These are phyloP conservation scores for Xerocomellus intermedius DNA, from an alignment of 768 basidiomycete species.

Conservation along the genomic window DNA sequence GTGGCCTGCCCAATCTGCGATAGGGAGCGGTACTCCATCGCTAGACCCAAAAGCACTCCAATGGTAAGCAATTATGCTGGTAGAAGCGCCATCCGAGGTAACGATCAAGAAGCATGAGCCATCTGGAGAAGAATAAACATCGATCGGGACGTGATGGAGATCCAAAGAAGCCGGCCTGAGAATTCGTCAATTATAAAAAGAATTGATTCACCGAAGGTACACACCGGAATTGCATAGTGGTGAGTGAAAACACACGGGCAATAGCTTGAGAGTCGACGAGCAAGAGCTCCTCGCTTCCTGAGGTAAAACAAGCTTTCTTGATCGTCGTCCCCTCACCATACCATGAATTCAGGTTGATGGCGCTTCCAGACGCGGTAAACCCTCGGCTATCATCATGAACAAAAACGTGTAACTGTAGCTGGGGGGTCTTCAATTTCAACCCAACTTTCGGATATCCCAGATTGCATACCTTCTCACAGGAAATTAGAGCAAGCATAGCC, in stretches of 20 bases:
- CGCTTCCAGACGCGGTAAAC: constrained; percentile 42
- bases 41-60: constrained; percentile 58
- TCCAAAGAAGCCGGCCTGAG: constrained; percentile 46
- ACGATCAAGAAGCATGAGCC: constrained; percentile 49
- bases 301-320: constrained; percentile 42
- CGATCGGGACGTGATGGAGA: constrained; percentile 33
- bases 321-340: constrained; percentile 39
- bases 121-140: constrained; percentile 49
- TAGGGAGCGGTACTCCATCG: constrained; percentile 39
- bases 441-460: not conserved
- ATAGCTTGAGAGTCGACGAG: constrained; percentile 44
- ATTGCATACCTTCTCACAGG: constrained; percentile 39
- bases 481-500: constrained; percentile 46
- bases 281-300: constrained; percentile 52
- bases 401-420: constrained; percentile 46
- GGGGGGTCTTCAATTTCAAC: not conserved
- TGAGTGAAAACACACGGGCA: constrained; percentile 52
- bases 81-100: constrained; percentile 19
- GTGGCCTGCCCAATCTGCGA: constrained; percentile 28
- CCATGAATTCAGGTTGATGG: constrained; percentile 47
- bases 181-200: not conserved
- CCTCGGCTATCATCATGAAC: constrained; percentile 46
- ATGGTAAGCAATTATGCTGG: constrained; percentile 44
- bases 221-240: constrained; percentile 55
- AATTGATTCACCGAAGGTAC: not conserved